A percentile compares a stretch with the other conserved stretches of the same genome.
Conservation (phyloP, 78 protist species). For the Dictyostelium intermedium region DNA sequence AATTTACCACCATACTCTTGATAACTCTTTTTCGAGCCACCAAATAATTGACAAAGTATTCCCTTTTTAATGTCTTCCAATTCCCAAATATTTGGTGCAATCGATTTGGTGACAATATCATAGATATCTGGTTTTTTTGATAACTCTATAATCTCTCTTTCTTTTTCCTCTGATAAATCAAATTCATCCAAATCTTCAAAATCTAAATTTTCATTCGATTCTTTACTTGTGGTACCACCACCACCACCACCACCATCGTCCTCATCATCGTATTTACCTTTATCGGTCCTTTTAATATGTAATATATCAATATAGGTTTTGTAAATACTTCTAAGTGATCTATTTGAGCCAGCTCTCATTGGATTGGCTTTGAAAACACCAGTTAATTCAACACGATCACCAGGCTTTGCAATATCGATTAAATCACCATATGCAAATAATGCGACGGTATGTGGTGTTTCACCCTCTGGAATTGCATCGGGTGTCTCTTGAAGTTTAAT, state of each 20-base stretch:
- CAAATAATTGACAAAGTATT: slow-evolving; percentile 97
- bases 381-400: slow-evolving; percentile 97
- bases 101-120: slow-evolving; percentile 86
- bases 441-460: slow-evolving; percentile 96
- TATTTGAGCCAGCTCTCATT: slow-evolving; percentile 49
- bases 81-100: slow-evolving; percentile 98
- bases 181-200: slow-evolving; percentile 25
- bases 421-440: slow-evolving; percentile 87
- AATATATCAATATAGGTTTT: slow-evolving; percentile 81
- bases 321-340: slow-evolving; percentile 72
- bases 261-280: slow-evolving; percentile 16
- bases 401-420: slow-evolving; percentile 96
- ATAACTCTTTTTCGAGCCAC: slow-evolving; percentile 87
- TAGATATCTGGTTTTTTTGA: slow-evolving; percentile 87
- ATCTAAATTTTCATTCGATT: slow-evolving; percentile 11
- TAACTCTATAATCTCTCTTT: slow-evolving; percentile 37
- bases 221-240: not conserved
- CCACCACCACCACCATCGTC: not conserved
- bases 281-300: slow-evolving; percentile 68
- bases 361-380: slow-evolving; percentile 94
- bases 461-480: slow-evolving; percentile 95
- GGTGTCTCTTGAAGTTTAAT: slow-evolving; percentile 97
- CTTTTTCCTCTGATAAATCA: slow-evolving; percentile 6
- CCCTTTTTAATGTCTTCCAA: slow-evolving; percentile 98
- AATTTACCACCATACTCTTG: slow-evolving; percentile 14